Conservation (phyloP, 441 rosid genomes). For the Jatropha multifida region DNA sequence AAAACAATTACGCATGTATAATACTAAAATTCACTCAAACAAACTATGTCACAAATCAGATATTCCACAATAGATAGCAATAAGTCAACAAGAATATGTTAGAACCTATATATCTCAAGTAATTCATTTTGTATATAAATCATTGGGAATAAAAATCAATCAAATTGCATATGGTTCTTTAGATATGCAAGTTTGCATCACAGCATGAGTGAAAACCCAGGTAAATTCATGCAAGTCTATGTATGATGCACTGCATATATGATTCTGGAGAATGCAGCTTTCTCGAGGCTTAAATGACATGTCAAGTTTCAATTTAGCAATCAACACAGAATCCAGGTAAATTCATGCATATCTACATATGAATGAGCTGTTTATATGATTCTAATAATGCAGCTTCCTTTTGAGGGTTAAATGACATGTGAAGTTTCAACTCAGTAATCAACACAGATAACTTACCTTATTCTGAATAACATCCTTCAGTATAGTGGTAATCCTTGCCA, state of each 20-base stretch:
- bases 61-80: not conserved
- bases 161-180: not conserved
- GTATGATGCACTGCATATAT: not conserved
- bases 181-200: not conserved
- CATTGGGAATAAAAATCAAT: not conserved
- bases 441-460: constrained; percentile 52
- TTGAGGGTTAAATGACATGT: not conserved
- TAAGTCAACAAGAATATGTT: not conserved
- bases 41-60: not conserved
- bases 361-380: not conserved
- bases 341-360: not conserved
- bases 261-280: not conserved
- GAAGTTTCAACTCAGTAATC: not conserved
- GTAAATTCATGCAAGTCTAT: too few relatives aligned
- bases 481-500: constrained; percentile 82
- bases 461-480: constrained; percentile 95
- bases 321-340: not conserved
- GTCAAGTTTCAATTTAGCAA: not conserved
- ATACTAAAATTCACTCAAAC: not conserved
- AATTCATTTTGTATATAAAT: not conserved
- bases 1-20: not conserved
- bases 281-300: not conserved
- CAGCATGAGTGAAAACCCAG: not conserved
- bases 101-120: not conserved
- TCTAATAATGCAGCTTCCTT: not conserved